Base-by-base conservation (phyloP, 208 protist genomes). In the Wallacemonas rigidus region DNA sequence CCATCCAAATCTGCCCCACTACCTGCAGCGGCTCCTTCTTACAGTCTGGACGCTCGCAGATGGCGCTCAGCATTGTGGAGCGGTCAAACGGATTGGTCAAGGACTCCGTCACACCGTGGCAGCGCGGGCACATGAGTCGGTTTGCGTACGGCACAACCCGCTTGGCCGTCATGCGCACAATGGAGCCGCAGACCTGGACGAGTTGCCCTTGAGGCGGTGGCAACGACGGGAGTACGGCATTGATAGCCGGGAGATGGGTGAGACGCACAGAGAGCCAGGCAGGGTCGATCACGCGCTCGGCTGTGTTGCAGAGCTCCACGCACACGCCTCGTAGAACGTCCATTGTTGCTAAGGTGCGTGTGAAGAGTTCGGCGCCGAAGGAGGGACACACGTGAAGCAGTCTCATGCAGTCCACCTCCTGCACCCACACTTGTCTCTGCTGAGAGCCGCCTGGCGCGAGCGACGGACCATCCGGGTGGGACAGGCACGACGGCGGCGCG, bases 1-100 rank as follows among this genome's bases (percentile, higher is more conserved):
- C 91, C 89, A 96, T 94, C 88, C 87, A 94, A 6, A 87, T 80
- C 58, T 93, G 85, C 1, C 86, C 82, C 3, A 91, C 85, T n/a
- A 82, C 72, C 58, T 92, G 84, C 69, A 94, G 71, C 65, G 79
- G 82, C 76, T 92, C 91, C 60, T 80, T 72, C 58, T 85, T 77
- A 79, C 91, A 96, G 55, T 71, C 79, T 40, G 80, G 57, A 38
- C 77, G 67, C 56, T 75, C 73, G 77, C 91, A 96, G 8, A 69
- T 70, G 58, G 48, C 41, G 69, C 81, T 82, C n/a, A 67, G 26
- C 67, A 77, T 72, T 12, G 80, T 74, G n/a, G 78, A 76, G 14
- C 91, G 80, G 73, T 94, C 86, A 68, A 94, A 89, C 5, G 84
- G 86, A 64, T 81, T 84, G 1, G 89, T 88, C 58, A 80, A 74